Evolutionary conservation across 495 filamentous ascomycete genomes (phyloP).

Genomic region (Podospora bellae-mahoneyi): DNA sequence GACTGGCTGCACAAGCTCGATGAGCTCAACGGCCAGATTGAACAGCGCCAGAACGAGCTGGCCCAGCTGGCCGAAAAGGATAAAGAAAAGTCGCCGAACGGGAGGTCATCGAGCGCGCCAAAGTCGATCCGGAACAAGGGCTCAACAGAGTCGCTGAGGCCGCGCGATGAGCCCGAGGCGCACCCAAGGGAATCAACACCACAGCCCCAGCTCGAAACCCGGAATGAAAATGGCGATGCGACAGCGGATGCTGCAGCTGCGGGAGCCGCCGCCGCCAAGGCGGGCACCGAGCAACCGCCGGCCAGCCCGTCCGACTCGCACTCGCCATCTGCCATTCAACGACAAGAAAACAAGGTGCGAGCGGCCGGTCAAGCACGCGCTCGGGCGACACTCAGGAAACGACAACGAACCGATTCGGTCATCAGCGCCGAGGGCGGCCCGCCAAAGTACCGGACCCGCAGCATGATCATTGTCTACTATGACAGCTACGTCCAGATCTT

Average conservation of each 20-base stretch:
- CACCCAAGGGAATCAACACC: conserved; percentile 30
- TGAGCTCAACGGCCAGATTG: conserved; percentile 64
- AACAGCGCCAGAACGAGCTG: conserved; percentile 66
- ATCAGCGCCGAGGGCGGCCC: conserved; percentile 48
- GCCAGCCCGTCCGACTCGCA: conserved; percentile 32
- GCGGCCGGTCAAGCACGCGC: conserved; percentile 43
- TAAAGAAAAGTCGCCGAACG: conserved; percentile 24
- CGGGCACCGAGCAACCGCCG: conserved; percentile 18
- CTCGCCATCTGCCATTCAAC: conserved; percentile 47
- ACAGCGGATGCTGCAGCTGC: conserved; percentile 15
- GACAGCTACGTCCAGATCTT: conserved; percentile 78
- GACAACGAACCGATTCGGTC: conserved; percentile 59
- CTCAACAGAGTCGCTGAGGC: conserved; percentile 61
- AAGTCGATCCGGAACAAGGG: conserved; percentile 55
- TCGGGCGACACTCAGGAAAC: conserved; percentile 47
- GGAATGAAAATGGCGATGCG: conserved; percentile 2
- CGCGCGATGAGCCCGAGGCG: conserved; percentile 46
- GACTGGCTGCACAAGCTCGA: conserved; percentile 66
- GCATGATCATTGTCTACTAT: conserved; percentile 84
- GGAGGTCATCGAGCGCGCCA: conserved; percentile 24
- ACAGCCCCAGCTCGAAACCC: conserved; percentile 15
- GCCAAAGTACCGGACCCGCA: conserved; percentile 63
- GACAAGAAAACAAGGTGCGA: conserved; percentile 42
- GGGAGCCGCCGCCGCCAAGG: conserved; percentile 17
- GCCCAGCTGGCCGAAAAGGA: conserved; percentile 42